Base-by-base conservation (phyloP, 1,284 basidiomycete species). In the Cryptococcus neoformans region DNA sequence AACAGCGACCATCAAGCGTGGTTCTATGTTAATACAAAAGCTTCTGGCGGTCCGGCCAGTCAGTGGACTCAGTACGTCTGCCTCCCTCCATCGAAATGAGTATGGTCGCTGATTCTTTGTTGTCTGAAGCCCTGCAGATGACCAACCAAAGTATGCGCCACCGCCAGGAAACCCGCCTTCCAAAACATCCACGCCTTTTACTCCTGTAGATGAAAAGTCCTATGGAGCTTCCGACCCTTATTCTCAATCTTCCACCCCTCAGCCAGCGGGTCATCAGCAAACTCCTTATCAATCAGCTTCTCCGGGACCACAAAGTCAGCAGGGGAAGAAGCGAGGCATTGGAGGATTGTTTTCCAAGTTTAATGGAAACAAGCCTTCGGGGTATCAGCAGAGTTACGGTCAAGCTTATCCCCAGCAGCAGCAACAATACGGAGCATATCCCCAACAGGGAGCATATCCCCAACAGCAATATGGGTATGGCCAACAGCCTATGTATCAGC, bases 1-100 rank as follows among this genome's bases (percentile, higher is more conserved):
- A 74, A 78, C 62, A 54, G 65, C n/a, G 62, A 74, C n/a, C 69
- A 80, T 65, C 67, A 76, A 48, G 65, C 75, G 1, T 78, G 74
- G 74, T 80, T 78, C 67, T 80, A 79, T 63, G 76, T 78, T 16
- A 74, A 80, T 63, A 75, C 68, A 52, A 69, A 70, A 14, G 70
- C 71, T 6, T 68, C 75, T 4, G 73, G 73, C 6, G 74, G 72
- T 0, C 62, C 74, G 7, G 55, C 70, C 51, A 65, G 62, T 17
- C 74, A 74, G 55, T 78, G 76, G 76, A 75, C 75, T 6, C 76
- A 78, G 75, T 78, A 54, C 62, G 74, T 66, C n/a, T 49, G 28
- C 14, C 0, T 12, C 10, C 49, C 11, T 12, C 16, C 48, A 8
- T 51, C 14, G n/a, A 28, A n/a, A 12, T 34, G 39, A 2, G 10